Evolutionary conservation across 495 filamentous ascomycete species (phyloP).

Genomic region (Talaromyces stipitatus): DNA sequence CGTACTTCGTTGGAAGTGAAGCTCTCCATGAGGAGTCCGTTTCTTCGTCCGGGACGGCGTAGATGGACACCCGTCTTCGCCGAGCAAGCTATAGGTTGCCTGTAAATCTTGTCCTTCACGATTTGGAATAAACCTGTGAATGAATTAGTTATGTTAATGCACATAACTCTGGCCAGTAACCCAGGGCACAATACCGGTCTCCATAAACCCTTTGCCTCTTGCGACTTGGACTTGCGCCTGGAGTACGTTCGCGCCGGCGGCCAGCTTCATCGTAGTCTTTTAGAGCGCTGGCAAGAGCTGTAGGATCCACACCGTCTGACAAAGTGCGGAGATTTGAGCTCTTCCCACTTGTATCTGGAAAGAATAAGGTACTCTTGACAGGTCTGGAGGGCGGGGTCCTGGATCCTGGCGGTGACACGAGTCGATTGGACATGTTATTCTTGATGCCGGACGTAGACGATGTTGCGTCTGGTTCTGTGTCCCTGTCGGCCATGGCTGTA

Average conservation of each 20-base stretch:
- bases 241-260: slow-evolving; percentile 57
- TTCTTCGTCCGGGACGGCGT: slow-evolving; percentile 79
- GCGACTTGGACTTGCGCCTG: slow-evolving; percentile 70
- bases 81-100: slow-evolving; percentile 81
- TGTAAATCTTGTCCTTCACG: slow-evolving; percentile 88
- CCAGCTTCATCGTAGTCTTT: slow-evolving; percentile 57
- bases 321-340: slow-evolving; percentile 23
- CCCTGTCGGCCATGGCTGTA: slow-evolving; percentile 17
- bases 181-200: slow-evolving; percentile 49
- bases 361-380: slow-evolving; percentile 31
- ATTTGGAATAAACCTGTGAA: slow-evolving; percentile 83
- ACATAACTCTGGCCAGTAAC: neutral
- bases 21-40: slow-evolving; percentile 79
- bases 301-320: slow-evolving; percentile 53
- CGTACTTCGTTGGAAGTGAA: slow-evolving; percentile 91
- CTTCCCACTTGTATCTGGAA: slow-evolving; percentile 23
- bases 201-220: slow-evolving; percentile 84
- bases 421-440: slow-evolving; percentile 15
- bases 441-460: slow-evolving; percentile 12
- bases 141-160: neutral
- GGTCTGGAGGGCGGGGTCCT: slow-evolving; percentile 39
- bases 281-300: slow-evolving; percentile 54
- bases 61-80: slow-evolving; percentile 85
- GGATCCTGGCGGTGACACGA: slow-evolving; percentile 31
- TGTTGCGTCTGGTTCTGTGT: slow-evolving; percentile 10